phyloP scores from a whole-genome alignment of 805 yeast genomes.

The Candida endomychidarum region DNA sequence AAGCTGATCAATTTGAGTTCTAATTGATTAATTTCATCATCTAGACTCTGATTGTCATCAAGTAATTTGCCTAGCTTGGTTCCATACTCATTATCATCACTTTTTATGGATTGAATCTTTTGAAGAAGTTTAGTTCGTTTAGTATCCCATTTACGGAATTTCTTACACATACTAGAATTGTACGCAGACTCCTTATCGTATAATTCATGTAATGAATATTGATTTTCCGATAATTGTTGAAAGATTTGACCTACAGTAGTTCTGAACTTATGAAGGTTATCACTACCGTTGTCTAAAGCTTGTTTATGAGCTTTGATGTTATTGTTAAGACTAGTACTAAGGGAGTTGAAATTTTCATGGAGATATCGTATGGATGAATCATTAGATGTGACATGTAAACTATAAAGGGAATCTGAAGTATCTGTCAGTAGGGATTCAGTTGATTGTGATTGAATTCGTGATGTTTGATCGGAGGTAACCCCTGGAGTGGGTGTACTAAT shows the following conservation, averaged over 20 bases:
- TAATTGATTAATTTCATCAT: slow-evolving; percentile 37
- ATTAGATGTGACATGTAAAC: slow-evolving; percentile 3
- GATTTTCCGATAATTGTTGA: slow-evolving; percentile 41
- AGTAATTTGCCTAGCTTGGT: slow-evolving; percentile 36
- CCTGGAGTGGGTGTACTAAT: not conserved
- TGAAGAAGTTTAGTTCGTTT: slow-evolving; percentile 32
- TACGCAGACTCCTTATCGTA: slow-evolving; percentile 37
- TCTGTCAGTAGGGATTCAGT: slow-evolving; percentile 10
- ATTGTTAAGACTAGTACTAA: slow-evolving; percentile 6
- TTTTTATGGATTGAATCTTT: slow-evolving; percentile 39
- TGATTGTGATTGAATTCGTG: slow-evolving; percentile 3
- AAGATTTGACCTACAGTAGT: slow-evolving; percentile 26
- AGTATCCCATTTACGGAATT: slow-evolving; percentile 42
- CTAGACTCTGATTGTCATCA: slow-evolving; percentile 30
- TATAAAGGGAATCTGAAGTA: slow-evolving; percentile 7
- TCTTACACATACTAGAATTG: slow-evolving; percentile 24
- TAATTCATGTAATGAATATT: slow-evolving; percentile 46
- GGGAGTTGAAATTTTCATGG: slow-evolving; percentile 9
- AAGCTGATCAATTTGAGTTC: slow-evolving; percentile 35
- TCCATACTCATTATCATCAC: slow-evolving; percentile 43
- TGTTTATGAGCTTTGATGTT: slow-evolving; percentile 10
- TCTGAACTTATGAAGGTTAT: slow-evolving; percentile 29
- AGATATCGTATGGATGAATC: slow-evolving; percentile 13
- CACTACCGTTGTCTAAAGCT: slow-evolving; percentile 34
- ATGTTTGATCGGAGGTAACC: slow-evolving; percentile 4